Evolutionary conservation across 2,329 filamentous ascomycete species (phyloP), one percentile per base, ranked within the genome.

Genomic region (Trichoderma harzianum): DNA sequence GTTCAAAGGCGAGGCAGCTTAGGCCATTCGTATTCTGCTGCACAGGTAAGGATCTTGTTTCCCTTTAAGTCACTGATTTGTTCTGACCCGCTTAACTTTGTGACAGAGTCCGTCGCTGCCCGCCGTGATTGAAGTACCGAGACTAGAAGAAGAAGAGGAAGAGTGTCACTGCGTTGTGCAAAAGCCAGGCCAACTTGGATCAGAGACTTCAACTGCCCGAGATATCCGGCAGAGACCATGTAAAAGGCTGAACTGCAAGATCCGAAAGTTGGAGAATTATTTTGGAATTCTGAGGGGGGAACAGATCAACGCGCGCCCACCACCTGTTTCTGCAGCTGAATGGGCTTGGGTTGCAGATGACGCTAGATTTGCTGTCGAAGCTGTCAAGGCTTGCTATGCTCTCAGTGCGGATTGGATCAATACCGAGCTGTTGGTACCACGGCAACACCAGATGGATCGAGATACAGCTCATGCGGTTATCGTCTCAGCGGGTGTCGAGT

Each of bases 301-400:
- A 7, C 32, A 62, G 2, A 36, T 72, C 34, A 57, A 18, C 24
- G 24, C 66, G 3, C 32, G 47, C 16, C 60, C 51, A 7, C 32
- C 43, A 10, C 57, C 55, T 28, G 58, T 70, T 28, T 28, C 43
- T 12, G 12, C 30, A n/a, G 26, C 57, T 30, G 30, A 28, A 26
- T 78, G 77, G 58, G 75, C 77, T 26, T 78, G 74, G 76, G 76
- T 76, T 1, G 76, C 77, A 18, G 76, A 75, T 5, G 28, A 68
- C 10, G 77, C 77, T 1, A 67, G 60, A 16, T 78, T 76, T 71
- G 77, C 77, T 2, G 74, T 72, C 24, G 71, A 76, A 7, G 71
- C 75, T 0, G 43, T 67, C 1, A 70, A 64, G 18, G 77, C 77
- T 5, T 73, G 64, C 5, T 78, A 75, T 53, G 77, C 78, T 3